Conservation (phyloP, 192 early-diverging fungal genomes). For the Backusella circina region DNA sequence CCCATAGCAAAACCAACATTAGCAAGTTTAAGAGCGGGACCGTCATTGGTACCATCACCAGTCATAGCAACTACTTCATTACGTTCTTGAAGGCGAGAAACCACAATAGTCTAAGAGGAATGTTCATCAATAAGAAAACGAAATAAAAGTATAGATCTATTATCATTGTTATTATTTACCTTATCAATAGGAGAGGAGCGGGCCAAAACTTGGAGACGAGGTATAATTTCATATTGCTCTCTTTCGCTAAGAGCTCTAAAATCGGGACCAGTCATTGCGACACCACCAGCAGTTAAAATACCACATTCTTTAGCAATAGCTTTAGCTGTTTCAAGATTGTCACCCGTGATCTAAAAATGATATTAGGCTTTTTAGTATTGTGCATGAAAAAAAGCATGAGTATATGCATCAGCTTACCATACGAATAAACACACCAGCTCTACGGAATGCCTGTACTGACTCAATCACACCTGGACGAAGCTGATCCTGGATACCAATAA, state of each 20-base stretch:
- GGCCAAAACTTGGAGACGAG: conserved; percentile 81
- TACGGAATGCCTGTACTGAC: conserved; percentile 71
- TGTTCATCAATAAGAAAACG: neutral
- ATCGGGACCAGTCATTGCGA: conserved; percentile 77
- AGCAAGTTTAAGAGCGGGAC: conserved; percentile 82
- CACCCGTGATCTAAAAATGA: conserved; percentile 50
- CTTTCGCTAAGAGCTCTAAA: conserved; percentile 68
- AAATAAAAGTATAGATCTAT: neutral
- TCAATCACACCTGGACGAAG: conserved; percentile 77
- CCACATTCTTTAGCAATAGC: conserved; percentile 89
- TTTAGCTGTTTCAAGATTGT: conserved; percentile 84
- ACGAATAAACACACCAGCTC: conserved; percentile 83
- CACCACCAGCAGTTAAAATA: conserved; percentile 71
- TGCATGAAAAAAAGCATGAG: neutral
- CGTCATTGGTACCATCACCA: conserved; percentile 87
- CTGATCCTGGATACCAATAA: conserved; percentile 89
- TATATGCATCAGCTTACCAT: conserved; percentile 57
- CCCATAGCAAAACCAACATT: conserved; percentile 96
- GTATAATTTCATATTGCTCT: conserved; percentile 60
- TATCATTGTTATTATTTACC: neutral
- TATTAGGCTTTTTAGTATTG: neutral
- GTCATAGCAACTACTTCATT: conserved; percentile 75
- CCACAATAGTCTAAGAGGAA: conserved; percentile 64
- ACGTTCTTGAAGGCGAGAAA: conserved; percentile 63
- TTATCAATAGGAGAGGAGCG: conserved; percentile 89